Evolutionary conservation across 257 asterid species (phyloP).

Genomic region (Nicotiana benthamiana): DNA sequence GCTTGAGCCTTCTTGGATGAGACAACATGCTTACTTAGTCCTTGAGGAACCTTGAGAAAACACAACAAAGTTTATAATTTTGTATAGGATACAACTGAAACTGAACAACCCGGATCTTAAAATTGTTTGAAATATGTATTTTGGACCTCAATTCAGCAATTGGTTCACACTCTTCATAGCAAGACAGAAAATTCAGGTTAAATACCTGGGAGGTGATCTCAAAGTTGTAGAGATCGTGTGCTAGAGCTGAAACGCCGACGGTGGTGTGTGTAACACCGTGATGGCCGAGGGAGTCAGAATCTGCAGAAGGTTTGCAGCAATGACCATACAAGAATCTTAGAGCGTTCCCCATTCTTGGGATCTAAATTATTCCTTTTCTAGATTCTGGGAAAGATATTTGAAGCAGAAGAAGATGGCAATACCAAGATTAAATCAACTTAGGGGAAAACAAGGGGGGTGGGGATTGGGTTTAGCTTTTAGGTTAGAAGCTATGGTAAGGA

Average conservation of each 20-base stretch:
- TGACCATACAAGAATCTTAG: slow-evolving; percentile 45
- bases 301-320: slow-evolving; percentile 46
- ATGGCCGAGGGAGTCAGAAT: slow-evolving; percentile 44
- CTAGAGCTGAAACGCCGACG: slow-evolving; percentile 66
- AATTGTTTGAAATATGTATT: not conserved
- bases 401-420: not conserved
- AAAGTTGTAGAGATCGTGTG: slow-evolving; percentile 75
- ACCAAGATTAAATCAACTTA: not conserved
- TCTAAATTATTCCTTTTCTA: not conserved
- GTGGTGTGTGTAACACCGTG: slow-evolving; percentile 45
- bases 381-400: not conserved
- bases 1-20: slow-evolving; percentile 86
- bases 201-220: slow-evolving; percentile 79
- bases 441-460: not conserved
- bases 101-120: not conserved
- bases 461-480: not conserved
- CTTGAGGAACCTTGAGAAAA: slow-evolving; percentile 68
- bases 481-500: not conserved
- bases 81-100: not conserved
- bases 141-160: not conserved
- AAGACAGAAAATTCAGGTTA: not conserved
- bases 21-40: slow-evolving; percentile 54
- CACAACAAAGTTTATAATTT: not conserved
- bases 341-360: slow-evolving; percentile 62
- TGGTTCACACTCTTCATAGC: not conserved